A percentile compares a stretch with the other conserved stretches of the same genome.
phyloP scores from a whole-genome alignment of 805 yeast genomes.

The Teunomyces atbi region DNA sequence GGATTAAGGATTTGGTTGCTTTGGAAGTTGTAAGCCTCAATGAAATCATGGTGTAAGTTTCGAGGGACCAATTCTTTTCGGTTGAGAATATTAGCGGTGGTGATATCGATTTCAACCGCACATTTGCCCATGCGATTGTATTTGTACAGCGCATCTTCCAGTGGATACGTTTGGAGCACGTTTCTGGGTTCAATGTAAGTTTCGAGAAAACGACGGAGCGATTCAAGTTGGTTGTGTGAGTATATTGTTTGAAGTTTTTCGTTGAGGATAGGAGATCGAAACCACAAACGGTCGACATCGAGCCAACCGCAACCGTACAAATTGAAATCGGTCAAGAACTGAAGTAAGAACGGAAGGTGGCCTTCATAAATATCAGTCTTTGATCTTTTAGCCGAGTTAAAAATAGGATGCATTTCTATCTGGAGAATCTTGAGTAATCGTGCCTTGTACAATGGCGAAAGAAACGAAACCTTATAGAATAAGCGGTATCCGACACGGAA shows the following conservation, averaged over 20 bases:
- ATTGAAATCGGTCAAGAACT: slow-evolving; percentile 80
- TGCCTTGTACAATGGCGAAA: slow-evolving; percentile 58
- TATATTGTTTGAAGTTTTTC: not conserved
- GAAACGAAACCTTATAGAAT: slow-evolving; percentile 65
- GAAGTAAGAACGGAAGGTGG: slow-evolving; percentile 74
- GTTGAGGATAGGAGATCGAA: slow-evolving; percentile 54
- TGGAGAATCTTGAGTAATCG: slow-evolving; percentile 51
- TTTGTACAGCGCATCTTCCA: not conserved
- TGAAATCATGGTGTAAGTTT: slow-evolving; percentile 50
- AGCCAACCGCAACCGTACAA: slow-evolving; percentile 85
- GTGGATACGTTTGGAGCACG: slow-evolving; percentile 23
- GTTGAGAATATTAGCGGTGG: slow-evolving; percentile 61
- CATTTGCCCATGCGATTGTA: slow-evolving; percentile 60
- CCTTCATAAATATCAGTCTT: slow-evolving; percentile 53
- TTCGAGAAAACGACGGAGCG: slow-evolving; percentile 16
- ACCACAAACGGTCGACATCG: slow-evolving; percentile 41
- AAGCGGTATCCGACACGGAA: slow-evolving; percentile 63
- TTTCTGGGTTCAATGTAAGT: slow-evolving; percentile 22
- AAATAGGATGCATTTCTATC: slow-evolving; percentile 14
- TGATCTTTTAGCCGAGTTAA: not conserved
- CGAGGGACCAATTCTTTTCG: slow-evolving; percentile 43
- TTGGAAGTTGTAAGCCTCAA: slow-evolving; percentile 28
- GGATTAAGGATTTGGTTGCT: slow-evolving; percentile 4
- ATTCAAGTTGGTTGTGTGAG: slow-evolving; percentile 4
- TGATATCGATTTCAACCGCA: slow-evolving; percentile 68